These are phyloP conservation scores for Aciculosporium take DNA, from an alignment of 2,329 filamentous ascomycete genomes.

Conservation along the genomic window DNA sequence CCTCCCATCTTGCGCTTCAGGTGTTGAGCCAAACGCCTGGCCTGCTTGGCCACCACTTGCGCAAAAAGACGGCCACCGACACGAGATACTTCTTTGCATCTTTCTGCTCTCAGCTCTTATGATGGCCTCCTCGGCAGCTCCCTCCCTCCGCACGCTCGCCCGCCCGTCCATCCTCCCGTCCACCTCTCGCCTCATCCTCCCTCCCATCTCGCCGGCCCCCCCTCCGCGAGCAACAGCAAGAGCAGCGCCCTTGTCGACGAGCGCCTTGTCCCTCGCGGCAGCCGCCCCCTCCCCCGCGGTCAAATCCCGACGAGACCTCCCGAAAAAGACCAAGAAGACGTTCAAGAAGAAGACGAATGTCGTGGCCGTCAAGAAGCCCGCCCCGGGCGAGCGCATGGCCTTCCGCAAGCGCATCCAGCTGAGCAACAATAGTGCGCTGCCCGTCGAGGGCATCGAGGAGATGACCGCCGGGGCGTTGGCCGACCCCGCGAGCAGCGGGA, in stretches of 20 bases:
- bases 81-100: background rate
- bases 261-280: slow-evolving; percentile 13
- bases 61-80: background rate
- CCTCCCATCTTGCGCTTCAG: too few species aligned
- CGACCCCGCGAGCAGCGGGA: slow-evolving; percentile 42
- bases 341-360: slow-evolving; percentile 38
- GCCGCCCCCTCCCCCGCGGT: slow-evolving; percentile 14
- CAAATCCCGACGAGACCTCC: slow-evolving; percentile 23
- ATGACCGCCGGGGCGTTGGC: slow-evolving; percentile 42
- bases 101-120: background rate
- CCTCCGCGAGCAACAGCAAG: background rate
- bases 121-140: slow-evolving; percentile 6
- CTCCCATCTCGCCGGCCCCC: slow-evolving; percentile 14
- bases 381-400: slow-evolving; percentile 71
- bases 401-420: slow-evolving; percentile 79
- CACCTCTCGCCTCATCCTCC: slow-evolving; percentile 21
- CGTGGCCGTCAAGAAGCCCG: slow-evolving; percentile 40
- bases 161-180: slow-evolving; percentile 18
- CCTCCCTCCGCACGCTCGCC: slow-evolving; percentile 28
- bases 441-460: slow-evolving; percentile 53
- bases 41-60: slow-evolving; percentile 17
- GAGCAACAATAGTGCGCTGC: slow-evolving; percentile 84
- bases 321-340: slow-evolving; percentile 27
- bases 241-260: slow-evolving; percentile 28
- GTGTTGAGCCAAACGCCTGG: too few species aligned